Evolutionary conservation across 768 basidiomycete genomes (phyloP).

Genomic region (Cystobasidium tubakii): DNA sequence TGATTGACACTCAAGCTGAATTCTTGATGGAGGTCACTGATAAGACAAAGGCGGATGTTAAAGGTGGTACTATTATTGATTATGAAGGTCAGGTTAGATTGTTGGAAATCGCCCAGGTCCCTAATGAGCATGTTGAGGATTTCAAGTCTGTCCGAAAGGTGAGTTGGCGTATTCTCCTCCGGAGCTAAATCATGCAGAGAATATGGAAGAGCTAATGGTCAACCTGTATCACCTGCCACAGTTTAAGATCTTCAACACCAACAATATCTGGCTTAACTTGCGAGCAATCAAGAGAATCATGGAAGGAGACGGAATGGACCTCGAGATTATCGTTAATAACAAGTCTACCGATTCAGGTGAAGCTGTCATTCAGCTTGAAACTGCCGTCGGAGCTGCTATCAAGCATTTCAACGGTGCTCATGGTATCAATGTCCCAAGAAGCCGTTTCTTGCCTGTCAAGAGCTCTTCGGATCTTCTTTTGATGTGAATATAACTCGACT

Average conservation of each 20-base stretch:
- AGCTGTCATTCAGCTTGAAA: slow-evolving; percentile 82
- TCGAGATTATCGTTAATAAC: slow-evolving; percentile 82
- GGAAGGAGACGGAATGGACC: slow-evolving; percentile 74
- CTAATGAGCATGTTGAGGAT: slow-evolving; percentile 85
- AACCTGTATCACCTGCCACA: slow-evolving; percentile 53
- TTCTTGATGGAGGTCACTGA: slow-evolving; percentile 62
- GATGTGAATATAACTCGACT: too few relatives aligned
- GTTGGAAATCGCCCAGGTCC: slow-evolving; percentile 90
- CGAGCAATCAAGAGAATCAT: slow-evolving; percentile 82
- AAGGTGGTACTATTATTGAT: slow-evolving; percentile 52
- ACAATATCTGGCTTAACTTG: slow-evolving; percentile 51
- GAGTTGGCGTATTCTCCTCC: slow-evolving; percentile 81
- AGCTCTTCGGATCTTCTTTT: slow-evolving; percentile 64
- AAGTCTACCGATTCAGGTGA: slow-evolving; percentile 80
- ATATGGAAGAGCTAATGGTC: not conserved
- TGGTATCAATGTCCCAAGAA: slow-evolving; percentile 90
- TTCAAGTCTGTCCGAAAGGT: slow-evolving; percentile 85
- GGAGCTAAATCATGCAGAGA: too few relatives aligned
- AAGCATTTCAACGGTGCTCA: slow-evolving; percentile 85
- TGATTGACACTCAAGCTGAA: slow-evolving; percentile 51
- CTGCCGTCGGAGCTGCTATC: slow-evolving; percentile 86
- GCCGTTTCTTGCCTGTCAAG: slow-evolving; percentile 70
- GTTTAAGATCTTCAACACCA: slow-evolving; percentile 78
- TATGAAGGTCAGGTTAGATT: slow-evolving; percentile 70
- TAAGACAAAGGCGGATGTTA: slow-evolving; percentile 89